These are phyloP conservation scores for Suillus luteus DNA, from an alignment of 768 basidiomycete species.

Conservation along the genomic window DNA sequence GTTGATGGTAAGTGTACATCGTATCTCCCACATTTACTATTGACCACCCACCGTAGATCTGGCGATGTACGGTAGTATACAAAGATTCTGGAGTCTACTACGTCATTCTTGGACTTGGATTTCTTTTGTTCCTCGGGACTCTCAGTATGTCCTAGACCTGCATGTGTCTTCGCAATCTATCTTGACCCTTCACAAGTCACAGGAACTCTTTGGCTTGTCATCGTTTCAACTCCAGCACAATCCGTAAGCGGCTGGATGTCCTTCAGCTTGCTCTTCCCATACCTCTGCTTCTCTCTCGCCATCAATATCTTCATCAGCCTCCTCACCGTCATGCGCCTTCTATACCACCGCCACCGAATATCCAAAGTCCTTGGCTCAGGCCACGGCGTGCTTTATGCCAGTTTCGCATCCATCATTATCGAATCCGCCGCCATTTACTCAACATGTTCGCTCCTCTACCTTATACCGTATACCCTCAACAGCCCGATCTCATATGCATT, in stretches of 20 bases:
- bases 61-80: conserved; percentile 36
- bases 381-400: conserved; percentile 31
- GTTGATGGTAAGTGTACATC: conserved; percentile 27
- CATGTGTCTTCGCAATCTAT: neutral
- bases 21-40: neutral
- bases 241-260: conserved; percentile 31
- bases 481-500: conserved; percentile 32
- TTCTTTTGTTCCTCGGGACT: conserved; percentile 26
- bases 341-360: conserved; percentile 31
- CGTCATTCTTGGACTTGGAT: conserved; percentile 20
- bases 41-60: conserved; percentile 23
- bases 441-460: conserved; percentile 34
- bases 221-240: conserved; percentile 27
- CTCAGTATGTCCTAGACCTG: conserved; percentile 21
- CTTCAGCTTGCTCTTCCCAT: conserved; percentile 35
- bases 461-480: conserved; percentile 27
- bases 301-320: conserved; percentile 35
- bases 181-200: conserved; percentile 22
- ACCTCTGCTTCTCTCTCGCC: conserved; percentile 34
- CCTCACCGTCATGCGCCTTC: conserved; percentile 33
- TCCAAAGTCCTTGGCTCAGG: conserved; percentile 28
- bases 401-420: conserved; percentile 36
- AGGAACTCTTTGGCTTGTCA: conserved; percentile 32
- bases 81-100: conserved; percentile 27
- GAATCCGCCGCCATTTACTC: conserved; percentile 38